Percentiles rank a stretch among this genome's conserved stretches.
These are phyloP conservation scores for Sarocladium strictum DNA, from an alignment of 2,329 filamentous ascomycete genomes.

Conservation along the genomic window DNA sequence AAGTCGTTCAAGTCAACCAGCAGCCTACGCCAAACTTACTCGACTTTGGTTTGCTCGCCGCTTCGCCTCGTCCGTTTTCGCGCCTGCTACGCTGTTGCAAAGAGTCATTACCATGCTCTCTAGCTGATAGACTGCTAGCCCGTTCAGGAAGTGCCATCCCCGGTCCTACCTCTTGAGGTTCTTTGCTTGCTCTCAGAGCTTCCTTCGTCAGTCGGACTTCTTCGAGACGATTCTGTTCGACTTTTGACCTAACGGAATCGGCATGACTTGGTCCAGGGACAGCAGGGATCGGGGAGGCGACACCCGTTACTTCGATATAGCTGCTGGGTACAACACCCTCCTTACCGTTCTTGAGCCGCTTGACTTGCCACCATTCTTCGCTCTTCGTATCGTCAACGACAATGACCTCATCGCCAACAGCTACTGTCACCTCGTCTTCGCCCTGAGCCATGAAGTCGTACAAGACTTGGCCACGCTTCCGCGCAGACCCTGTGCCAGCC, in stretches of 20 bases:
- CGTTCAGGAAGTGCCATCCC: conserved; percentile 70
- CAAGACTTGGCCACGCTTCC: conserved; percentile 79
- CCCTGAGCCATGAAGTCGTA: conserved; percentile 98
- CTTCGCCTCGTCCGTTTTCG: conserved; percentile 58
- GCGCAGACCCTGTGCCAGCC: conserved; percentile 62
- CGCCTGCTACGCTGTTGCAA: conserved; percentile 65
- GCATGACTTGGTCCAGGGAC: conserved; percentile 28
- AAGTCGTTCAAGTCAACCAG: neutral
- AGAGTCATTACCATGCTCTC: conserved; percentile 60
- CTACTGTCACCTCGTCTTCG: conserved; percentile 92
- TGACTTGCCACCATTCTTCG: conserved; percentile 98
- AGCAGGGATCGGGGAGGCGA: conserved; percentile 45
- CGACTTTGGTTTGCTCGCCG: conserved; percentile 54
- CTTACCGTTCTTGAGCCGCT: conserved; percentile 82
- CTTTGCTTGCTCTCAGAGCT: conserved; percentile 60
- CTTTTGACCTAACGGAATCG: conserved; percentile 51
- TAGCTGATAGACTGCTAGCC: conserved; percentile 68
- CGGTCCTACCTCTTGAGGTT: conserved; percentile 62
- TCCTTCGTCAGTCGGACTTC: conserved; percentile 81
- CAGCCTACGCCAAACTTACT: conserved; percentile 49
- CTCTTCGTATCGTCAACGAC: conserved; percentile 86
- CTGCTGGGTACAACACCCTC: conserved; percentile 95
- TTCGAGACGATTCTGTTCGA: conserved; percentile 73
- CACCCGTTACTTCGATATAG: conserved; percentile 84
- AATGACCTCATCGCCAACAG: conserved; percentile 82